Evolutionary conservation across 1,284 basidiomycete species (phyloP).

Genomic region (Cutaneotrichosporon daszewskae): DNA sequence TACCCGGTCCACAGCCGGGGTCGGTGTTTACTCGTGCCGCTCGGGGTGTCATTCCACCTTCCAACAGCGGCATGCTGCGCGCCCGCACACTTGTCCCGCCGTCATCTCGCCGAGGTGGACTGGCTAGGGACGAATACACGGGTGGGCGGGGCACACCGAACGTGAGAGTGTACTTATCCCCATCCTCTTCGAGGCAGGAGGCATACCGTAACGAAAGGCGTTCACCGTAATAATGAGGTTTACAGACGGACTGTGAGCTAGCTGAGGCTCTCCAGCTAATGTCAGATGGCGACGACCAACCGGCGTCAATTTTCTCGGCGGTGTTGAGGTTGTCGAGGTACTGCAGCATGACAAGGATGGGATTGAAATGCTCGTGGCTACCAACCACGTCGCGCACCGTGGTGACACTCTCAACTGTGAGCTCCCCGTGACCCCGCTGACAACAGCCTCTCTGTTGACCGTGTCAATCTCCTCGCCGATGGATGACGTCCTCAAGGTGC

Average conservation of each 20-base stretch:
- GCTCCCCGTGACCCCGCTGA: conserved; percentile 32
- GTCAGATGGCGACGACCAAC: conserved; percentile 29
- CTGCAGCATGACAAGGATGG: conserved; percentile 47
- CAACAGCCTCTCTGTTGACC: conserved; percentile 55
- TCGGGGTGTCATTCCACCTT: too few relatives aligned
- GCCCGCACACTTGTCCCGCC: too few relatives aligned
- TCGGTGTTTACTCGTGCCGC: too few relatives aligned
- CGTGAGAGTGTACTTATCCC: too few relatives aligned
- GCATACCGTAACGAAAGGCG: too few relatives aligned
- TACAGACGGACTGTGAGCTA: conserved; percentile 54
- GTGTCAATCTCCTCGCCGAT: conserved; percentile 61
- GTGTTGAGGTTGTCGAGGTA: conserved; percentile 53
- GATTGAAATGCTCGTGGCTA: conserved; percentile 59
- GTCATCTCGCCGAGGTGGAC: too few relatives aligned
- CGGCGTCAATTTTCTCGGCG: conserved; percentile 52
- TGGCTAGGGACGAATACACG: too few relatives aligned
- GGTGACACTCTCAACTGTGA: conserved; percentile 12
- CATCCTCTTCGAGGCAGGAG: too few relatives aligned
- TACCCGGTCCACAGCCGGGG: too few relatives aligned
- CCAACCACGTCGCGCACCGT: conserved; percentile 48
- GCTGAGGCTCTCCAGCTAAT: not conserved
- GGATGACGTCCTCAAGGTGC: conserved; percentile 55
- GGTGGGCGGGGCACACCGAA: too few relatives aligned
- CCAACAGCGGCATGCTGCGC: too few relatives aligned
- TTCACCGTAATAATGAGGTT: conserved; percentile 33